Conservation (phyloP, 2,329 filamentous ascomycete species). For the Graphilbum fragrans region DNA sequence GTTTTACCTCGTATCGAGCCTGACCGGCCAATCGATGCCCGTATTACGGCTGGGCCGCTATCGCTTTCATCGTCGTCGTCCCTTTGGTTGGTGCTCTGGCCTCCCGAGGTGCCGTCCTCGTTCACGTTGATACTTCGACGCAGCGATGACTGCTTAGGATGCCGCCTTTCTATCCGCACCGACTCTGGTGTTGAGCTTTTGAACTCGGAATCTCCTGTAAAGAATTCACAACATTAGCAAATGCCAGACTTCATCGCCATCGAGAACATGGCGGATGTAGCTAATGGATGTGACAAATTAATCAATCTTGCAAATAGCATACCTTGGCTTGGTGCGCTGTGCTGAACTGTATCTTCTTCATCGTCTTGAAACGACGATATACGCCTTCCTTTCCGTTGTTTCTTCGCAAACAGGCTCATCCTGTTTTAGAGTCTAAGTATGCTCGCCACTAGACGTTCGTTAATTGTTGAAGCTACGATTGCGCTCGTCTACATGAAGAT, state of each 20-base stretch:
- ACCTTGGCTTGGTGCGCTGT: slow-evolving; percentile 21
- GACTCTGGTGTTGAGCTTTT: slow-evolving; percentile 14
- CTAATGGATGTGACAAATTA: too few relatives aligned
- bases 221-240: too few relatives aligned
- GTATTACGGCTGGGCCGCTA: slow-evolving; percentile 34
- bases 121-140: slow-evolving; percentile 41
- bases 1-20: slow-evolving; percentile 53
- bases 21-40: slow-evolving; percentile 33
- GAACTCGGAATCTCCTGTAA: slow-evolving; percentile 12
- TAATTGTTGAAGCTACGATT: neutral
- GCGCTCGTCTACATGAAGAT: neutral
- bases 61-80: slow-evolving; percentile 27
- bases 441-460: neutral
- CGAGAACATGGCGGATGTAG: too few relatives aligned
- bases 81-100: slow-evolving; percentile 5
- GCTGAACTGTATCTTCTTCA: slow-evolving; percentile 25
- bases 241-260: too few relatives aligned
- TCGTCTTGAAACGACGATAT: slow-evolving; percentile 61
- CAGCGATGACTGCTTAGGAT: slow-evolving; percentile 44
- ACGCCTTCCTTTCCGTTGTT: slow-evolving; percentile 57
- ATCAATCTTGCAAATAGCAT: slow-evolving; percentile 13
- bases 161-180: slow-evolving; percentile 38
- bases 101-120: slow-evolving; percentile 18
- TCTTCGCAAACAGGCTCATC: slow-evolving; percentile 44
- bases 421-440: too few relatives aligned